Evolutionary conservation across 805 yeast species (phyloP).

Genomic region (Candida xyloterini): DNA sequence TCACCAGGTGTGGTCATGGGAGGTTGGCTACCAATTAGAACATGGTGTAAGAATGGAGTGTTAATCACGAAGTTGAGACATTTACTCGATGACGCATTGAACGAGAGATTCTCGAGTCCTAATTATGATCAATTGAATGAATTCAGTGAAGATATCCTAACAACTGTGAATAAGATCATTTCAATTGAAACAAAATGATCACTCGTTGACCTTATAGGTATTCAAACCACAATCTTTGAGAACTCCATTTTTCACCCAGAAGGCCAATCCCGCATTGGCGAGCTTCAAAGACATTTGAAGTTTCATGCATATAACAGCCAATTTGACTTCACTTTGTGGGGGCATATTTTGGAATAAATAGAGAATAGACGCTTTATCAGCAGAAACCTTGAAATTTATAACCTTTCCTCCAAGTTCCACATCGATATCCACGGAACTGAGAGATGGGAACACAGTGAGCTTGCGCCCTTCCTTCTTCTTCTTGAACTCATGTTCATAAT

Average conservation of each 20-base stretch:
- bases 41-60: constrained; percentile 95
- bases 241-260: constrained; percentile 65
- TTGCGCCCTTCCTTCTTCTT: constrained; percentile 53
- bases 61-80: constrained; percentile 66
- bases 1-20: constrained; percentile 86
- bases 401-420: constrained; percentile 48
- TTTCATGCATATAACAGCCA: constrained; percentile 33
- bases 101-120: constrained; percentile 55
- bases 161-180: constrained; percentile 39
- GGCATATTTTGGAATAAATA: constrained; percentile 27
- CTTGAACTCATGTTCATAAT: constrained; percentile 42
- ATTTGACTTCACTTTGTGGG: constrained; percentile 22
- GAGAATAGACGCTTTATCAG: constrained; percentile 65
- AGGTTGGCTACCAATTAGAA: constrained; percentile 83
- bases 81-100: constrained; percentile 66
- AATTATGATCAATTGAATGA: constrained; percentile 25
- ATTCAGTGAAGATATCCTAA: constrained; percentile 35
- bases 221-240: constrained; percentile 39
- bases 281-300: constrained; percentile 43
- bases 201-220: constrained; percentile 42
- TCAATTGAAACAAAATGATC: constrained; percentile 16
- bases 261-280: constrained; percentile 42
- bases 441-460: constrained; percentile 52
- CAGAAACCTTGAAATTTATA: constrained; percentile 48
- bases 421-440: constrained; percentile 62